Evolutionary conservation across 2,329 filamentous ascomycete species (phyloP).

Genomic region (Fusarium anthophilum): DNA sequence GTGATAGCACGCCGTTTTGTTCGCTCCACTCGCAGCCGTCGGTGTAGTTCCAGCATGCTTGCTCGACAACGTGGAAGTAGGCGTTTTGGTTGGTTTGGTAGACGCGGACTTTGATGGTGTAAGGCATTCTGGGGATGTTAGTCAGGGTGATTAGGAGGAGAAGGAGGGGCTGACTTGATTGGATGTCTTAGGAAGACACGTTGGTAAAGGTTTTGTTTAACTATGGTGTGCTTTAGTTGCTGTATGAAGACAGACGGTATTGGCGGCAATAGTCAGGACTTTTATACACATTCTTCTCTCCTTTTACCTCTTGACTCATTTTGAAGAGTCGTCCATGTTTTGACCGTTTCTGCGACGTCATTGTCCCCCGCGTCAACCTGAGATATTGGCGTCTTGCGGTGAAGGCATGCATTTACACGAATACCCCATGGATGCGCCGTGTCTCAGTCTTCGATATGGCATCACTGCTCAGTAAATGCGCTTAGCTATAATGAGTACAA

Average conservation of each 20-base stretch:
- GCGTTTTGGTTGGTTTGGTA: conserved; percentile 34
- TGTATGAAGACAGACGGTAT: neutral
- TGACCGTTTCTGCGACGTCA: too few species aligned
- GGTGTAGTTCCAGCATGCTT: conserved; percentile 35
- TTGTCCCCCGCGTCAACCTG: too few species aligned
- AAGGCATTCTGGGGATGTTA: conserved; percentile 25
- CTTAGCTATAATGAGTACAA: accelerated
- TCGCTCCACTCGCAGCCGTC: conserved; percentile 27
- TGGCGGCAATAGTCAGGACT: neutral
- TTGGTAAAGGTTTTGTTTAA: neutral
- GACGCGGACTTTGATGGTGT: conserved; percentile 35
- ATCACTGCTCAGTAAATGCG: neutral
- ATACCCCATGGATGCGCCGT: neutral
- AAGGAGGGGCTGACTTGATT: neutral
- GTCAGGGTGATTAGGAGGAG: accelerated
- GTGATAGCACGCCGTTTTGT: conserved; percentile 4
- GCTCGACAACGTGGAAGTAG: conserved; percentile 31
- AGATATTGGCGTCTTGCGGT: neutral
- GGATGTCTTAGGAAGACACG: neutral
- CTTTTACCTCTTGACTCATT: neutral
- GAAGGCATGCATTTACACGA: neutral
- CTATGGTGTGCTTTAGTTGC: neutral
- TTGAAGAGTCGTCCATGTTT: too few species aligned
- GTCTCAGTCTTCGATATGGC: neutral
- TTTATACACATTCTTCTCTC: neutral